Evolutionary conservation across 2,329 filamentous ascomycete genomes (phyloP), one percentile per base, ranked within the genome.

Genomic region (Cytospora piceicola): DNA sequence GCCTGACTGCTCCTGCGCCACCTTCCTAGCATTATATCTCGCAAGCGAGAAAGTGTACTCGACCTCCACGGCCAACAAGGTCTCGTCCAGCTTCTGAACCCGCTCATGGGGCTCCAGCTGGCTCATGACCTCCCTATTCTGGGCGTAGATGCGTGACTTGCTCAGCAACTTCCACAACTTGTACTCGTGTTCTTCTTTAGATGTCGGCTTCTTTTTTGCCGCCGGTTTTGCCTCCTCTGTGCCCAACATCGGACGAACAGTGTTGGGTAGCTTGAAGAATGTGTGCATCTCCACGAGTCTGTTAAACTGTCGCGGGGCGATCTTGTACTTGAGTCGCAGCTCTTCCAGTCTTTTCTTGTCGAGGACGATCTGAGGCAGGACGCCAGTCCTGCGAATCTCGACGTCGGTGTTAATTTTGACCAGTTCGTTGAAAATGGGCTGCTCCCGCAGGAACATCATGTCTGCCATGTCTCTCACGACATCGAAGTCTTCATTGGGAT

Each of bases 401-500:
- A 87, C 74, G 14, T 74, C 72, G 6, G 81, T 81, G 71, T 90
- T 83, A 66, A 92, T 78, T 55, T 75, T 78, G 49, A 68, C 58
- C 8, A 92, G 78, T 0, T 78, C 74, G 3, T 78, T 77, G 73
- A 92, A 91, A 11, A 85, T 82, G 0, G 88, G 81, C 4, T 85
- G 79, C 11, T 77, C 79, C 63, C 86, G 86, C 4, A 95, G 81
- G 70, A 87, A 88, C 5, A 81, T 79, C 36, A 94, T 79, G 72
- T 96, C 92, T 71, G 87, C 89, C 60, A 90, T 81, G 73, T 95
- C 92, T 70, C 92, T 86, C 72, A 96, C 81, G 66, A 92, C 87
- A 73, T 95, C 91, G 71, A 96, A 96, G 0, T 85, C 87, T 74
- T 94, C 91, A 73, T 92, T 98, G 0, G 95, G 96, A 68, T 98